Percentiles rank a stretch among this genome's conserved stretches.
Conservation (phyloP, 202 grass and related monocot genomes). For the Schoenoplectus triqueter region DNA sequence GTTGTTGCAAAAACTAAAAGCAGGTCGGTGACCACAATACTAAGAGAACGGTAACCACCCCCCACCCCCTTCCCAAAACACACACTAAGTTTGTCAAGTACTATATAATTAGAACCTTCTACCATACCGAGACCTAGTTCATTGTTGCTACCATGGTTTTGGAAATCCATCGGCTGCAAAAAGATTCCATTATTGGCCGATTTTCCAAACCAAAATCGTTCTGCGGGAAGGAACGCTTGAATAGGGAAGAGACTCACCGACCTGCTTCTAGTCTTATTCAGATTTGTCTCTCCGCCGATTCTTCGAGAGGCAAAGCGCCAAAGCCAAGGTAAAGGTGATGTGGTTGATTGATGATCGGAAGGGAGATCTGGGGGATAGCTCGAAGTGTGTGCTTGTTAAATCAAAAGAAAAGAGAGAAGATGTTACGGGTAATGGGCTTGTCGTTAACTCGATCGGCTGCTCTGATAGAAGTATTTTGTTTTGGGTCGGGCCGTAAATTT, state of each 20-base stretch:
- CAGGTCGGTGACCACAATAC: too few species aligned
- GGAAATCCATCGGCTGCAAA: background rate
- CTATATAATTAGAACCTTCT: background rate
- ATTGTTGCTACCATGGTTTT: background rate
- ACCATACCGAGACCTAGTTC: background rate
- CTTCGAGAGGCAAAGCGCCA: background rate
- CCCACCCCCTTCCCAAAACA: too few species aligned
- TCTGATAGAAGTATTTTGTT: too few species aligned
- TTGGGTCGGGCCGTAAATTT: too few species aligned
- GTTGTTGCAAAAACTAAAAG: constrained; percentile 11
- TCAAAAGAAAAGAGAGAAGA: background rate
- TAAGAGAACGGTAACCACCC: too few species aligned
- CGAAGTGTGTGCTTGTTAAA: background rate
- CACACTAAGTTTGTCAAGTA: too few species aligned
- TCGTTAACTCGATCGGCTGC: too few species aligned
- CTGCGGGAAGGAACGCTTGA: background rate
- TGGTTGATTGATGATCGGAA: background rate
- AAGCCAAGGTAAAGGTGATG: background rate
- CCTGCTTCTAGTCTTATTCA: background rate
- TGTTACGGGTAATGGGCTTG: too few species aligned
- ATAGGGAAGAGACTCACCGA: background rate
- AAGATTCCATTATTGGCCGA: background rate
- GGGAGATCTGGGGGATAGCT: background rate
- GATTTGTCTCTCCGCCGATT: background rate
- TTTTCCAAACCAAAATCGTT: background rate